A percentile compares a stretch with the other conserved stretches of the same genome.
Conservation (phyloP, 495 filamentous ascomycete genomes). For the Tuber aestivum region DNA sequence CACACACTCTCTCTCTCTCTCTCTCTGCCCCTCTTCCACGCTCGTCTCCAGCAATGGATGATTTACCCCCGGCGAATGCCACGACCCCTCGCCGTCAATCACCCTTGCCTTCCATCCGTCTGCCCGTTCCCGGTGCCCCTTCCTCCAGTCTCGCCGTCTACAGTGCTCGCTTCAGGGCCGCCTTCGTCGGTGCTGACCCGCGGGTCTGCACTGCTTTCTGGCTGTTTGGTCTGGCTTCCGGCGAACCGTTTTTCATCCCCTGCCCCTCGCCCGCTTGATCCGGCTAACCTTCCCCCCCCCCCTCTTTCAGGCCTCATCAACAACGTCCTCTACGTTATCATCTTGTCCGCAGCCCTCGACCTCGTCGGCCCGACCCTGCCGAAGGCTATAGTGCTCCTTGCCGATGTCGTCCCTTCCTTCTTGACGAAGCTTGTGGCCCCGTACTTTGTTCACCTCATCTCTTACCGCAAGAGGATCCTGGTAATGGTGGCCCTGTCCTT, state of each 20-base stretch:
- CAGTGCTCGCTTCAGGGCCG: conserved; percentile 55
- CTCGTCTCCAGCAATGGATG: background rate
- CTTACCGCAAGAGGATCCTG: conserved; percentile 69
- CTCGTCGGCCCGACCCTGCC: conserved; percentile 79
- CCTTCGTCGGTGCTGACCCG: conserved; percentile 64
- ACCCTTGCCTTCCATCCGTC: conserved; percentile 47
- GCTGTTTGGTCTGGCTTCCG: conserved; percentile 66
- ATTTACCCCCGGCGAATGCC: background rate
- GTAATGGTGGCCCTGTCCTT: conserved; percentile 66
- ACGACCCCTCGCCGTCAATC: background rate
- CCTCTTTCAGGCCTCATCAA: conserved; percentile 72
- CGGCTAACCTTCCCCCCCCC: conserved; percentile 19
- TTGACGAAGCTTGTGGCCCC: conserved; percentile 79
- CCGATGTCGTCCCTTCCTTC: conserved; percentile 85
- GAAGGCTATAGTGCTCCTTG: conserved; percentile 86
- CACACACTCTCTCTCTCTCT: no score
- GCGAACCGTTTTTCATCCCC: background rate
- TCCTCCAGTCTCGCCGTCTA: conserved; percentile 67
- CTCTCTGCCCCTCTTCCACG: background rate
- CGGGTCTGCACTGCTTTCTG: conserved; percentile 78
- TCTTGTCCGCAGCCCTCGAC: conserved; percentile 92
- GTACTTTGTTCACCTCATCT: conserved; percentile 83
- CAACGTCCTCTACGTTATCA: conserved; percentile 95
- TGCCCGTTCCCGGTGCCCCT: conserved; percentile 69
- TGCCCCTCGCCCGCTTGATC: conserved; percentile 10